Percentiles rank a stretch among this genome's conserved stretches.
Conservation (phyloP, 1,139 yeast species). For the Eremothecium cymbalariae region DNA sequence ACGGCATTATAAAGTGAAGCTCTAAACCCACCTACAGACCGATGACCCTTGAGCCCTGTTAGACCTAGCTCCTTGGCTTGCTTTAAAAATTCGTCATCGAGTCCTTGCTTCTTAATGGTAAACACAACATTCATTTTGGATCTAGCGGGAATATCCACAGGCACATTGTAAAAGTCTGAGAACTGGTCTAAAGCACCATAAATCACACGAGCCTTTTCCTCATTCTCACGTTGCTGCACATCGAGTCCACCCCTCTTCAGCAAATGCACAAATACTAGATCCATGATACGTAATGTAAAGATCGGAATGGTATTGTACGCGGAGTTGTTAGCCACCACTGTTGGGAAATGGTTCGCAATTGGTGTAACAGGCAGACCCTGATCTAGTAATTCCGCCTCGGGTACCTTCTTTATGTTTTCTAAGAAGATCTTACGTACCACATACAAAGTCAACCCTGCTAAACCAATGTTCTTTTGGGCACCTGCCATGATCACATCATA, state of each 20-base stretch:
- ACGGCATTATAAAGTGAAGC: constrained; percentile 91
- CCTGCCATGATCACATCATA: constrained; percentile 92
- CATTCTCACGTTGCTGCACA: constrained; percentile 50
- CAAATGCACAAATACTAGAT: constrained; percentile 63
- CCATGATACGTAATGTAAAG: constrained; percentile 77
- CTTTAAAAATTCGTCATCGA: constrained; percentile 60
- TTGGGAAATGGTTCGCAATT: constrained; percentile 79
- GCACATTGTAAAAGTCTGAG: constrained; percentile 56
- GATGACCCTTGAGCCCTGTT: constrained; percentile 85
- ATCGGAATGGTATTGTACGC: constrained; percentile 94
- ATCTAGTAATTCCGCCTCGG: constrained; percentile 51
- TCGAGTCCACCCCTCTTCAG: constrained; percentile 53
- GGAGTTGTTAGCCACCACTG: constrained; percentile 79
- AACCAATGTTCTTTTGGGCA: constrained; percentile 94
- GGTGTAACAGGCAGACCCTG: constrained; percentile 71
- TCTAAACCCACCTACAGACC: constrained; percentile 96
- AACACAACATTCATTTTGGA: constrained; percentile 92
- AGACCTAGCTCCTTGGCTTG: constrained; percentile 51
- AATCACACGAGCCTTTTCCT: constrained; percentile 50
- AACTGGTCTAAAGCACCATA: constrained; percentile 59
- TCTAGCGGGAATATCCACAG: constrained; percentile 57
- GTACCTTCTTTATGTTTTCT: constrained; percentile 43
- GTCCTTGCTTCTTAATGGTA: constrained; percentile 52
- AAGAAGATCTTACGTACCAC: constrained; percentile 75
- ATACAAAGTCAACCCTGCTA: constrained; percentile 89